Evolutionary conservation across 164 flowering plant species (phyloP), one percentile per base, ranked within the genome.

Genomic region (Sextonia rubra): DNA sequence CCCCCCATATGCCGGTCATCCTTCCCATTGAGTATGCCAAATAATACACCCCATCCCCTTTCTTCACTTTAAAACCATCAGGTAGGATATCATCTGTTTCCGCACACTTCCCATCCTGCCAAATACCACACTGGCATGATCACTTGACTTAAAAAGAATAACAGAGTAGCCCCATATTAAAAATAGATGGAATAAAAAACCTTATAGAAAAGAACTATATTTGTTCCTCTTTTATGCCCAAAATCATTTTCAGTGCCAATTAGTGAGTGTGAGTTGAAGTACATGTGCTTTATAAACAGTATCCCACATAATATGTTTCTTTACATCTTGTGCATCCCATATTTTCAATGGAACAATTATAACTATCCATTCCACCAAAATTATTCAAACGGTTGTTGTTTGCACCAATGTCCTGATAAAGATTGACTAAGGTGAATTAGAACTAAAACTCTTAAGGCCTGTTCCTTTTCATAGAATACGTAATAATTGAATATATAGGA

Each of bases 21-120:
- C 97, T 83, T 6, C 90, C 97, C 97, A 92, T 90, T 7, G 94
- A 82, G 71, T 89, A 90, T 8, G 90, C 76, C 73, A 85, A 58
- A 77, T 89, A 88, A 73, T 80, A 75, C 4, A 90, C 82, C 0
- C 75, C 82, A 72, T 90, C 92, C 15, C 95, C 97, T 69, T 85
- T 85, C 65, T 76, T 89, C 47, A 92, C 30, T 68, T 72, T 83
- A 66, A 47, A 79, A 2, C 97, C 97, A 83, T 92, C 93, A 20
- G 97, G 93, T 29, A 92, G 90, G 67, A 82, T 66, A 74, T 92
- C 97, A 70, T 92, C 94, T 15, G 11, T 26, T 7, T 78, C 80
- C 7, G 89, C 81, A 77, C 79, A 69, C 64, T 80, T 85, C 69
- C 89, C 89, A 84, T 89, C 91, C 97, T 90, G 80, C 24, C 48